A percentile compares a stretch with the other conserved stretches of the same genome.
These are phyloP conservation scores for Stachybotrys echinatus DNA, from an alignment of 2,329 filamentous ascomycete genomes.

Conservation along the genomic window DNA sequence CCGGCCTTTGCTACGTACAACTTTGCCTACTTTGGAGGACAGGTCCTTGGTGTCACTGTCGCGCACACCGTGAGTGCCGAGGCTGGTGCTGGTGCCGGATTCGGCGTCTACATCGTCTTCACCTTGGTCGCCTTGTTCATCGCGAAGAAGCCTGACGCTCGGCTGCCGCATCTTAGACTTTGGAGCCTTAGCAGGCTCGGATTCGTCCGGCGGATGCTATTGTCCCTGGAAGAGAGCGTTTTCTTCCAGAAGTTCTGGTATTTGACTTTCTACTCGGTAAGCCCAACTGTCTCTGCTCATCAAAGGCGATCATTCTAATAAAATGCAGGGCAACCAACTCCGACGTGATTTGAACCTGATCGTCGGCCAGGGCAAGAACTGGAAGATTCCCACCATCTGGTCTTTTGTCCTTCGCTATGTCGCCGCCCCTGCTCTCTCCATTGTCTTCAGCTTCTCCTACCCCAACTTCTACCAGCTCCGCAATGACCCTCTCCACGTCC, in stretches of 20 bases:
- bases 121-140: constrained; percentile 31
- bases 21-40: constrained; percentile 46
- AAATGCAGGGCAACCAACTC: constrained; percentile 46
- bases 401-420: constrained; percentile 44
- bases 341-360: constrained; percentile 49
- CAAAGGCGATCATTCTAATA: neutral
- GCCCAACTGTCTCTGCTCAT: constrained; percentile 8
- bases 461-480: constrained; percentile 41
- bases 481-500: constrained; percentile 44
- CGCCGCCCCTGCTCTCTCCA: constrained; percentile 41
- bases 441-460: constrained; percentile 48
- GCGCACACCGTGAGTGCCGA: constrained; percentile 38
- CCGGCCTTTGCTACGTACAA: constrained; percentile 40
- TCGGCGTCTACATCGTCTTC: constrained; percentile 44
- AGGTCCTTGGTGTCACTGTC: constrained; percentile 44
- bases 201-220: neutral
- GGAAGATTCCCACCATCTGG: constrained; percentile 48
- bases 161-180: constrained; percentile 22
- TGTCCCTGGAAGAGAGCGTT: constrained; percentile 32
- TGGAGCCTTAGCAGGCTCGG: neutral
- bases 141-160: constrained; percentile 34
- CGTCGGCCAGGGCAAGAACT: constrained; percentile 49
- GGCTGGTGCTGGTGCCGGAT: constrained; percentile 45
- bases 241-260: constrained; percentile 43
- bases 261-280: constrained; percentile 51